Conservation (phyloP, 108 stramenopile species). For the Cyclotella kingstonii region DNA sequence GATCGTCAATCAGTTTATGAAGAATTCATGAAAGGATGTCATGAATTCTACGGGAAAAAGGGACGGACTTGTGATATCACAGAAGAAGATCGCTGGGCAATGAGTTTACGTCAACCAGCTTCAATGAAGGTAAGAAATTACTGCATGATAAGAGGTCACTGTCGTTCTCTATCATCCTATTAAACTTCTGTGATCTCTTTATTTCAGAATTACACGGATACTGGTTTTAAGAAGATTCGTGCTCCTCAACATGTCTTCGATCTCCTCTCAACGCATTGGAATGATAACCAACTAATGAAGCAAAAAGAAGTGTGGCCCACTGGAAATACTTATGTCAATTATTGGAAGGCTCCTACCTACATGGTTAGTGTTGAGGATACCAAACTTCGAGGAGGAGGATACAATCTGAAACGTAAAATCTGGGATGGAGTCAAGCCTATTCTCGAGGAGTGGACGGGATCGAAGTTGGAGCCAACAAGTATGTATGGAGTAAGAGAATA, state of each 20-base stretch:
- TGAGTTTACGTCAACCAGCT: conserved; percentile 76
- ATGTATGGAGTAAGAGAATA: conserved; percentile 91
- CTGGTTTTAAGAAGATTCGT: conserved; percentile 77
- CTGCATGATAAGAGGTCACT: not conserved
- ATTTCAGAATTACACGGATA: conserved; percentile 63
- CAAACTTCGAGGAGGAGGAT: conserved; percentile 64
- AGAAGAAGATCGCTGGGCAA: conserved; percentile 66
- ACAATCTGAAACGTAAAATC: conserved; percentile 55
- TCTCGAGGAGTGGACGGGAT: conserved; percentile 90
- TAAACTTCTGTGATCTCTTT: not conserved
- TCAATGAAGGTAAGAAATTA: conserved; percentile 59
- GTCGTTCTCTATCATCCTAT: not conserved
- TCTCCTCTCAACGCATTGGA: conserved; percentile 61
- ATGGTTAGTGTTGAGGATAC: conserved; percentile 78
- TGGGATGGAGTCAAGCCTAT: conserved; percentile 74
- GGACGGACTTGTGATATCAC: conserved; percentile 53
- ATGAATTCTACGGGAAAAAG: conserved; percentile 44
- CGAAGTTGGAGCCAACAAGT: conserved; percentile 73
- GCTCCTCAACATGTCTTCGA: conserved; percentile 60
- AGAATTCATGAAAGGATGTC: conserved; percentile 76
- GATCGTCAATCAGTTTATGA: conserved; percentile 62
- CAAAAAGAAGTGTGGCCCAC: conserved; percentile 63
- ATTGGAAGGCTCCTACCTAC: conserved; percentile 76
- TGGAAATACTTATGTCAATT: conserved; percentile 76
- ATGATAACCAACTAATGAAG: conserved; percentile 50